Base-by-base conservation (phyloP, 2,329 filamentous ascomycete species). In the Clarireedia hainanense region DNA sequence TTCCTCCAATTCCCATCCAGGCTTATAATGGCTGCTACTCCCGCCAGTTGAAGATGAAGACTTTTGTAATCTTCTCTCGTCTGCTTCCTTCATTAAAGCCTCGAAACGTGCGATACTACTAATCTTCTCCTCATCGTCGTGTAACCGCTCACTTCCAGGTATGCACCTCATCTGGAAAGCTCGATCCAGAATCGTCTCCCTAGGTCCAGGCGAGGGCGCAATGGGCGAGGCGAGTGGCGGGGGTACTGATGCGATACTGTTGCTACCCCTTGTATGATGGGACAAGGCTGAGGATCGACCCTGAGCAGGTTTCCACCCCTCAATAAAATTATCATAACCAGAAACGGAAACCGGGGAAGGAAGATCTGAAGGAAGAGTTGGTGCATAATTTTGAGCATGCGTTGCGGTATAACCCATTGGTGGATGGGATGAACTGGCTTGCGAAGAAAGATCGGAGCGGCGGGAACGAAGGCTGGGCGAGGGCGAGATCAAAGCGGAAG, bases 141-240 rank as follows among this genome's bases (percentile, higher is more conserved):
- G 39, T 1, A 78, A 73, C 6, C 71, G 70, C 10, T 83, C 80
- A 2, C 79, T 80, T 5, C 83, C 83, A 15, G 83, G 83, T 36
- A 86, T 84, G 56, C 74, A 81, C 7, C 79, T 75, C 70, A 86
- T 70, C 62, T 84, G 80, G 63, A 86, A 86, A 0, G 83, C 83
- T 40, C 83, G 72, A 65, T 86, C 83, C n/a, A 86, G 68, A 51
- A 86, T 86, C 0, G 83, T 85, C 68, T 86, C 83, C 15, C 83
- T 75, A 2, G 79, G 79, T 0, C 69, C 76, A 0, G 80, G 79
- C 2, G 67, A 61, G 24, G 64, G 64, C 10, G 64, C 61, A 17
- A 73, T 63, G 7, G 74, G 40, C 17, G 47, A 51, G 1, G 39
- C 64, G 0, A 73, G 71, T 6, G 72, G 70, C 15, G 52, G 47